Evolutionary conservation across 1,139 yeast genomes (phyloP), one percentile per base, ranked within the genome.

Genomic region (Yamadazyma epiphylla): DNA sequence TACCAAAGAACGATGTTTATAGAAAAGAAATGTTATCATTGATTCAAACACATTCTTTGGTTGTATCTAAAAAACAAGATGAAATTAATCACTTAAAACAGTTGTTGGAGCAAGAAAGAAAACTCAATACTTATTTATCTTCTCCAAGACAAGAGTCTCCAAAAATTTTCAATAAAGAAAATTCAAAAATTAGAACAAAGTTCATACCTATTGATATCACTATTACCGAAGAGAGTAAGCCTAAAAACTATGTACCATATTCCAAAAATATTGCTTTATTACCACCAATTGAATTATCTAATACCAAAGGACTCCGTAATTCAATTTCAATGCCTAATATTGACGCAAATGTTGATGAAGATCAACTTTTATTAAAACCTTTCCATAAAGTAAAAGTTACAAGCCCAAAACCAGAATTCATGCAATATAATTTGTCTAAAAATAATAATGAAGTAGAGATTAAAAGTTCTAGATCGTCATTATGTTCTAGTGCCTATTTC

Each of bases 21-120:
- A 41, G 59, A 24, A 41, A 46, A 10, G 66, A 60, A 38, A 49
- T 59, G 52, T 34, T 49, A 30, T 31, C 49, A 14, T 40, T 59
- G 20, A 46, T 56, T 15, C 49, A 55, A 25, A 49, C 49, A 8
- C 64, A 57, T 33, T 43, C 48, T 12, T 37, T 42, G 5, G 46
- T 54, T 39, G 43, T 56, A 11, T 41, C 39, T 20, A 53, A 49
- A 32, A 64, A 61, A 34, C 53, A 55, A 38, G 45, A 47, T 7
- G 63, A 60, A 32, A 60, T 60, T 14, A 31, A 42, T 6, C 49
- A 51, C 27, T 44, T 60, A 25, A 55, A 48, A 27, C 31, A 42
- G 5, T 46, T 60, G 22, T 43, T 60, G 24, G 31, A 37, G 12
- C 47, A 53, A 27, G 64, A 58, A 37, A 43, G 51, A 22, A 39